phyloP scores from a whole-genome alignment of 2,329 filamentous ascomycete genomes.

The Mycocentrospora acerina region DNA sequence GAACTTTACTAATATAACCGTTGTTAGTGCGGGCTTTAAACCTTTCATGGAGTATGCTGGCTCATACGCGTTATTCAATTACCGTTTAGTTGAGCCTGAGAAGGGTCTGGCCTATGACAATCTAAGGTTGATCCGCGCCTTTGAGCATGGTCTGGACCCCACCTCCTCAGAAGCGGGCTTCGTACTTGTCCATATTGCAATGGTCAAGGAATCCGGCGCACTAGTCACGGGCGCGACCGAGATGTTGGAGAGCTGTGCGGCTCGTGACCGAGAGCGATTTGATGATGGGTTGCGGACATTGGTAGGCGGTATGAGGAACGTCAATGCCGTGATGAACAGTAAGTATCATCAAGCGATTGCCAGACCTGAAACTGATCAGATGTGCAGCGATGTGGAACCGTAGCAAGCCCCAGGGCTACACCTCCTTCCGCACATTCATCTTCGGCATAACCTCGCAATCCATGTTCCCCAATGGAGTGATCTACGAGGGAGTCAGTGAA shows the following conservation, averaged over 20 bases:
- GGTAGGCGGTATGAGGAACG: slow-evolving; percentile 64
- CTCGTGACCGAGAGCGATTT: slow-evolving; percentile 55
- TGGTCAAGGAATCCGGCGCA: slow-evolving; percentile 83
- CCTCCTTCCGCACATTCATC: slow-evolving; percentile 88
- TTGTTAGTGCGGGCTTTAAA: slow-evolving; percentile 67
- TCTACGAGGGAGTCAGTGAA: slow-evolving; percentile 82
- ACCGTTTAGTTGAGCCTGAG: slow-evolving; percentile 58
- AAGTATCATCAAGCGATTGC: slow-evolving; percentile 28
- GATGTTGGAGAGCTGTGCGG: slow-evolving; percentile 58
- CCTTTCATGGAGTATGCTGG: slow-evolving; percentile 87
- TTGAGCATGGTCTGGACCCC: slow-evolving; percentile 85
- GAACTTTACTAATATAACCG: neutral
- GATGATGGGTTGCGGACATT: slow-evolving; percentile 56
- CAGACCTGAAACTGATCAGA: slow-evolving; percentile 14
- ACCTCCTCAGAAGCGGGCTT: slow-evolving; percentile 90
- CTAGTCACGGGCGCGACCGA: slow-evolving; percentile 72
- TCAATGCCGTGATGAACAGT: slow-evolving; percentile 80
- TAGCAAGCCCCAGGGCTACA: slow-evolving; percentile 81
- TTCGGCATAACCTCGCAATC: slow-evolving; percentile 91
- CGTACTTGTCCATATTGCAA: slow-evolving; percentile 93
- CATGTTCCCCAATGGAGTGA: slow-evolving; percentile 90
- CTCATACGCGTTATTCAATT: slow-evolving; percentile 65
- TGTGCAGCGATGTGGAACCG: slow-evolving; percentile 78
- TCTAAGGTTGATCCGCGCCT: slow-evolving; percentile 84
- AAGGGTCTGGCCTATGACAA: slow-evolving; percentile 59